Evolutionary conservation across 2,329 filamentous ascomycete genomes (phyloP).

Genomic region (Monosporascus sp.): DNA sequence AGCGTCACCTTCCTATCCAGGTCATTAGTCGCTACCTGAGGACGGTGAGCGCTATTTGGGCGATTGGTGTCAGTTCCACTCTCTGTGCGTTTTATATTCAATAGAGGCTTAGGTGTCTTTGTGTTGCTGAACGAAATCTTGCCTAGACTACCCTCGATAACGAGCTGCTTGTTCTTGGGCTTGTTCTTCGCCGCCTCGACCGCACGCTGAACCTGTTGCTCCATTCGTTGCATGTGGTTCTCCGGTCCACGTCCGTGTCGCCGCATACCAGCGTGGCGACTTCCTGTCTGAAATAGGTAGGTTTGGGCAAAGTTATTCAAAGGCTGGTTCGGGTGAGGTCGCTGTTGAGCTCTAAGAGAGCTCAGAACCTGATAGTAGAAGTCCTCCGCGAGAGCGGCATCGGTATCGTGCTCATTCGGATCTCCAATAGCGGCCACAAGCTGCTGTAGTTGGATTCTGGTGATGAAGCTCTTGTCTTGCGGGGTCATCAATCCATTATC

Average conservation of each 20-base stretch:
- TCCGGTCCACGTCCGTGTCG: conserved; percentile 79
- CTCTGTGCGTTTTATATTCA: conserved; percentile 90
- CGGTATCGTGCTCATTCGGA: conserved; percentile 70
- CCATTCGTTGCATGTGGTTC: conserved; percentile 98
- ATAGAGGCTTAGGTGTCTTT: conserved; percentile 89
- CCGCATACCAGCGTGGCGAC: conserved; percentile 67
- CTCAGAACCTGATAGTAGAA: conserved; percentile 99
- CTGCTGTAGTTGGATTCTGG: conserved; percentile 93
- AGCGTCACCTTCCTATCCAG: conserved; percentile 77
- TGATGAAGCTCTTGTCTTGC: conserved; percentile 99
- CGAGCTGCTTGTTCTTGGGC: conserved; percentile 94
- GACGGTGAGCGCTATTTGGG: conserved; percentile 41
- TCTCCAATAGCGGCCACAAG: conserved; percentile 89
- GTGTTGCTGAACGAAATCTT: conserved; percentile 99
- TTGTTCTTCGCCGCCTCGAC: conserved; percentile 96
- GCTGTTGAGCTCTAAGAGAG: conserved; percentile 83
- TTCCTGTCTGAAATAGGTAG: conserved; percentile 92
- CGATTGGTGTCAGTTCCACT: conserved; percentile 54
- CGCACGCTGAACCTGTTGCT: conserved; percentile 95
- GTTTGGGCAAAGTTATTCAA: conserved; percentile 96
- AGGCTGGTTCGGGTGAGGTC: conserved; percentile 88
- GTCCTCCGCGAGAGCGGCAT: conserved; percentile 81
- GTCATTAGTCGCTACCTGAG: conserved; percentile 33
- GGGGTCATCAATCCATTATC: conserved; percentile 98
- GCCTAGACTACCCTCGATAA: conserved; percentile 91